Evolutionary conservation across 2,329 filamentous ascomycete genomes (phyloP).

Genomic region (Aspergillus luchuensis): DNA sequence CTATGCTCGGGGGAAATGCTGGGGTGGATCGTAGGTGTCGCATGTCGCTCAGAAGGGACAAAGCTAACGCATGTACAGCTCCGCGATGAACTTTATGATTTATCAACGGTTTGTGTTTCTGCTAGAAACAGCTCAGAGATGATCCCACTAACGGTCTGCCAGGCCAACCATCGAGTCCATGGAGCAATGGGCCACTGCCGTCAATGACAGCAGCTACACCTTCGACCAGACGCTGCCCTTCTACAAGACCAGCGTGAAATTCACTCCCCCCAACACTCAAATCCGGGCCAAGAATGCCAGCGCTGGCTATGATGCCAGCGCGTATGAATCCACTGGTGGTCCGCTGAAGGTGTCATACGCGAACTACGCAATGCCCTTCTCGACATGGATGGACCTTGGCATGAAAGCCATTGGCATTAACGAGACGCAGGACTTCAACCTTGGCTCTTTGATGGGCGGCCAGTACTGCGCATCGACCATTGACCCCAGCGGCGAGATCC

Average conservation of each 20-base stretch:
- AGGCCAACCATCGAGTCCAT: conserved; percentile 20
- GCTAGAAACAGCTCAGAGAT: neutral
- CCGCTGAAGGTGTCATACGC: conserved; percentile 46
- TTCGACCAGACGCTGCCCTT: conserved; percentile 30
- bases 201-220: conserved; percentile 30
- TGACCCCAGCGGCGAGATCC: conserved; percentile 25
- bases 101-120: conserved; percentile 23
- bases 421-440: conserved; percentile 42
- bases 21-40: conserved; percentile 17
- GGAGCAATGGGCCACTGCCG: conserved; percentile 25
- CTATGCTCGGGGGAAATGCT: conserved; percentile 21
- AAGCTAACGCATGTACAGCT: conserved; percentile 12
- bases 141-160: neutral
- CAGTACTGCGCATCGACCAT: conserved; percentile 43
- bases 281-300: conserved; percentile 24
- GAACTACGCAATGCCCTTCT: conserved; percentile 45
- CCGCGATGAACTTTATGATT: conserved; percentile 26
- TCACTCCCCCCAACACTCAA: conserved; percentile 26
- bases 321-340: conserved; percentile 27
- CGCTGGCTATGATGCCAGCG: conserved; percentile 21
- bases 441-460: conserved; percentile 45
- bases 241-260: conserved; percentile 30
- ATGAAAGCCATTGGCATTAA: conserved; percentile 47
- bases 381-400: conserved; percentile 42
- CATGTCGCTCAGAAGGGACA: neutral